Evolutionary conservation across 495 filamentous ascomycete species (phyloP).

Genomic region (Cladorrhinum samala): DNA sequence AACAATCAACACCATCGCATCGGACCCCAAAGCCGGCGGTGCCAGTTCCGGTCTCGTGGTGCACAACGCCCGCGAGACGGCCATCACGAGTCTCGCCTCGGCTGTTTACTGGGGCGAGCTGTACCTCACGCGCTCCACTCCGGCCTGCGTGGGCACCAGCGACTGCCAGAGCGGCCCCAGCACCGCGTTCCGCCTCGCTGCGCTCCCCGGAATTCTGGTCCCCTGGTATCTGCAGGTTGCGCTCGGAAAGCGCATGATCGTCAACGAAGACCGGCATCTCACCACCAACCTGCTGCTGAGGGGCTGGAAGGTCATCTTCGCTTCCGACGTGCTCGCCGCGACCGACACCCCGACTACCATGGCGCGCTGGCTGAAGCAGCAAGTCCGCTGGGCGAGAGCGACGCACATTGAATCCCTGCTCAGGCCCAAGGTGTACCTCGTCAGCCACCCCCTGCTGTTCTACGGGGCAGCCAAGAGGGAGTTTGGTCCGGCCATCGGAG

Average conservation of each 20-base stretch:
- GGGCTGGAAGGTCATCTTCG: slow-evolving; percentile 12
- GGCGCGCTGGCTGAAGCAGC: slow-evolving; percentile 9
- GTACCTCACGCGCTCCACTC: slow-evolving; percentile 11
- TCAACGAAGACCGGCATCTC: slow-evolving; percentile 13
- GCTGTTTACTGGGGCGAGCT: slow-evolving; percentile 12
- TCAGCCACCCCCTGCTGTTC: slow-evolving; percentile 7
- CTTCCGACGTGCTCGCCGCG: slow-evolving; percentile 6
- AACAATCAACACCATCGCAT: slow-evolving; percentile 12
- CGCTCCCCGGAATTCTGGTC: slow-evolving; percentile 4
- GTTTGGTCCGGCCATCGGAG: slow-evolving; percentile 10
- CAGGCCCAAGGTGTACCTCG: slow-evolving; percentile 6
- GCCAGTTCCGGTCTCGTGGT: slow-evolving; percentile 7
- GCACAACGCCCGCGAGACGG: slow-evolving; percentile 7
- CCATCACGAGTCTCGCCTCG: slow-evolving; percentile 1
- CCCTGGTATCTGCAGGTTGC: slow-evolving; percentile 9
- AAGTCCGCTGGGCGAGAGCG: slow-evolving; percentile 13
- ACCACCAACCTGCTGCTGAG: slow-evolving; percentile 8
- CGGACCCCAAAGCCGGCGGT: slow-evolving; percentile 6
- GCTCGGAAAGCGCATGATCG: slow-evolving; percentile 13
- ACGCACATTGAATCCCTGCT: slow-evolving; percentile 12
- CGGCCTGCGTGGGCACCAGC: slow-evolving; percentile 7
- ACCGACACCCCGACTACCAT: slow-evolving; percentile 12
- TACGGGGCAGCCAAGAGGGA: slow-evolving; percentile 12
- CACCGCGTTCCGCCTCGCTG: slow-evolving; percentile 6
- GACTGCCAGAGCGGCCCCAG: slow-evolving; percentile 12